These are phyloP conservation scores for Crithidia brevicula DNA, from an alignment of 208 protist genomes.

Conservation along the genomic window DNA sequence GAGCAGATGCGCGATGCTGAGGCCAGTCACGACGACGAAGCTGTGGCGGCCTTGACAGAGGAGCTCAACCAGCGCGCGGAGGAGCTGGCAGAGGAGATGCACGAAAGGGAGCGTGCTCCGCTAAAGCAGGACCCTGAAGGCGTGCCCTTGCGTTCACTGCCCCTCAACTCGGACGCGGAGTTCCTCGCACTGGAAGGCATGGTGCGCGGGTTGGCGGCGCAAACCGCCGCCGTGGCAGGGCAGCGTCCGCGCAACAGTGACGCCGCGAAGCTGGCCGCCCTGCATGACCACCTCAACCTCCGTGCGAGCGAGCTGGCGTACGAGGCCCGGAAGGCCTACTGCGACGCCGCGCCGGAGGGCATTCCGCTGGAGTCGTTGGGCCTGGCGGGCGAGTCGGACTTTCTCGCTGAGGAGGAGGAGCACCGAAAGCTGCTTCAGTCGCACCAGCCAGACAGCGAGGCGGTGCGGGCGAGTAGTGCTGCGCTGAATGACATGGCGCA, in stretches of 20 bases:
- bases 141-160: constrained; percentile 52
- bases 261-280: constrained; percentile 10
- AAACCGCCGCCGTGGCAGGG: not conserved
- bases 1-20: constrained; percentile 49
- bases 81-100: constrained; percentile 45
- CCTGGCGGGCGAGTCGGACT: constrained; percentile 11
- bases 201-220: constrained; percentile 42
- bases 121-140: constrained; percentile 52
- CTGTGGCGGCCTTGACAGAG: constrained; percentile 15
- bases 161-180: constrained; percentile 52
- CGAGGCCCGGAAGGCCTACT: constrained; percentile 54
- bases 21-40: constrained; percentile 19
- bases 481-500: constrained; percentile 45
- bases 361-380: constrained; percentile 46
- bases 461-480: constrained; percentile 34
- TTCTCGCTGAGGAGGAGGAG: constrained; percentile 27
- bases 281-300: constrained; percentile 55
- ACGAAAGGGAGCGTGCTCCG: constrained; percentile 34
- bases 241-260: constrained; percentile 28
- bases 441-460: constrained; percentile 9
- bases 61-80: constrained; percentile 59
- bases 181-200: constrained; percentile 46
- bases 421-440: constrained; percentile 8
- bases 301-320: constrained; percentile 62
- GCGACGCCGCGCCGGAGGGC: constrained; percentile 49